A percentile compares a stretch with the other conserved stretches of the same genome.
Evolutionary conservation across 345 rosid species (phyloP).

Genomic region (Arabis hirsuta): DNA sequence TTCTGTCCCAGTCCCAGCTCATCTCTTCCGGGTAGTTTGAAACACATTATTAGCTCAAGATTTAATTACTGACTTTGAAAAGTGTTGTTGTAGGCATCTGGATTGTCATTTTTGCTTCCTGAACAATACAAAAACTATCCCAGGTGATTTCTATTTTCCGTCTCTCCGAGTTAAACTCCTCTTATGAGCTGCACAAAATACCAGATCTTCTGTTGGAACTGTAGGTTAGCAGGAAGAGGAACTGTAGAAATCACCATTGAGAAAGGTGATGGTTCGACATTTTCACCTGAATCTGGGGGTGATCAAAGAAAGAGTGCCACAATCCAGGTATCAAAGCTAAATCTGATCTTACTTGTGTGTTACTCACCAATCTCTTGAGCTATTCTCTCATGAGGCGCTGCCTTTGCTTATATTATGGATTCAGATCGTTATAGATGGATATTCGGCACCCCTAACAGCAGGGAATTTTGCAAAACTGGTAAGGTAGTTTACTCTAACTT

Average conservation of each 20-base stretch:
- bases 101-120: slow-evolving; percentile 90
- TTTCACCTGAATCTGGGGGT: slow-evolving; percentile 84
- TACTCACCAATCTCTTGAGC: background rate
- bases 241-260: slow-evolving; percentile 75
- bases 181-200: background rate
- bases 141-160: slow-evolving; percentile 51
- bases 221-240: slow-evolving; percentile 87
- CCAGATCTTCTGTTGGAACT: slow-evolving; percentile 32
- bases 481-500: slow-evolving; percentile 72
- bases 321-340: slow-evolving; percentile 60
- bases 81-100: slow-evolving; percentile 79
- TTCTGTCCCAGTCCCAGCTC: background rate
- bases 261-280: slow-evolving; percentile 81
- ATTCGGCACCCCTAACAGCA: slow-evolving; percentile 86
- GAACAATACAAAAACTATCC: slow-evolving; percentile 83
- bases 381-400: background rate
- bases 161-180: slow-evolving; percentile 1
- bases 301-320: slow-evolving; percentile 68
- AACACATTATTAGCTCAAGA: background rate
- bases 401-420: slow-evolving; percentile 31
- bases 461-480: slow-evolving; percentile 95
- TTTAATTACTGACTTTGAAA: slow-evolving; percentile 29
- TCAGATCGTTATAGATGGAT: slow-evolving; percentile 86
- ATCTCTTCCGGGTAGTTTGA: background rate
- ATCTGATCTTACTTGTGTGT: background rate